Conservation (phyloP, 208 protist species). For the Leishmania braziliensis region DNA sequence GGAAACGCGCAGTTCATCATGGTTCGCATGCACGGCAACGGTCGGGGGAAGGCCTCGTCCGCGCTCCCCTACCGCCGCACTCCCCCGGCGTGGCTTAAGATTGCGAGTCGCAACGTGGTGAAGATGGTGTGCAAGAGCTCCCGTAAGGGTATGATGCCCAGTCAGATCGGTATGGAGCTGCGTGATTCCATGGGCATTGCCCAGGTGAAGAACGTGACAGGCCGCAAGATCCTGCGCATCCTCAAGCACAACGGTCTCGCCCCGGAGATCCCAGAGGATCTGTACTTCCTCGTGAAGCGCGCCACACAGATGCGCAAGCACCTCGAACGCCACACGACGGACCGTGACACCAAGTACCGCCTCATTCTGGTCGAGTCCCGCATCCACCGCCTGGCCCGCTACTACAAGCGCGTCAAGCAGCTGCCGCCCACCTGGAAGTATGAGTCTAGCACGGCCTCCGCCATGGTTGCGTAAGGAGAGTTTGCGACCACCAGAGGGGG, state of each 20-base stretch:
- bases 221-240: constrained; percentile 99
- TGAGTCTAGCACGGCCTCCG: constrained; percentile 75
- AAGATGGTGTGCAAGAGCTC: constrained; percentile 98
- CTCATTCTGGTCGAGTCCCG: constrained; percentile 99
- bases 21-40: constrained; percentile 97
- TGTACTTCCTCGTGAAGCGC: constrained; percentile 99
- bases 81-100: constrained; percentile 99
- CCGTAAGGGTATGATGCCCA: constrained; percentile 99
- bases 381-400: constrained; percentile 99
- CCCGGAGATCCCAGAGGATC: constrained; percentile 99
- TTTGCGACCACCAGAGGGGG: background rate
- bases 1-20: background rate
- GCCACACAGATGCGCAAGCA: constrained; percentile 99
- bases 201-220: constrained; percentile 98
- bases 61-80: constrained; percentile 98
- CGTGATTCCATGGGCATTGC: constrained; percentile 99
- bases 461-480: constrained; percentile 53
- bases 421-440: constrained; percentile 89
- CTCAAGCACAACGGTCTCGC: constrained; percentile 99
- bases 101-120: constrained; percentile 92
- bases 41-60: constrained; percentile 98
- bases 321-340: constrained; percentile 97
- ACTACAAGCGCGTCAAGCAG: constrained; percentile 98
- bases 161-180: constrained; percentile 99
- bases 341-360: constrained; percentile 99